Conservation (phyloP, 768 basidiomycete species). For the Trichaptum fuscoviolaceum region DNA sequence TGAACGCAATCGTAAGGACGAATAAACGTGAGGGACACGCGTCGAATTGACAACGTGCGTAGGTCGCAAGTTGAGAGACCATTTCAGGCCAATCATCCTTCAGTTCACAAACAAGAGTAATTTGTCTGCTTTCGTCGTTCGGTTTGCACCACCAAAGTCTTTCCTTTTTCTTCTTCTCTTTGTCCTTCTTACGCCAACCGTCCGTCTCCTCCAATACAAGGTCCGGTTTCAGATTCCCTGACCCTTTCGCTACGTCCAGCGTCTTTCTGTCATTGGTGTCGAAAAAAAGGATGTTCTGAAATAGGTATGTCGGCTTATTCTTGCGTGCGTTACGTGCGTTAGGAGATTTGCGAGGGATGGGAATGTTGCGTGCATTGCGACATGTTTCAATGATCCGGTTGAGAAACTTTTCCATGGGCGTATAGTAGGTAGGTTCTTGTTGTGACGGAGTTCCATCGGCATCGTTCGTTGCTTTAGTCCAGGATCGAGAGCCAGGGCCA, state of each 20-base stretch:
- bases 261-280: not conserved
- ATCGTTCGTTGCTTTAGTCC: not conserved
- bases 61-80: not conserved
- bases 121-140: not conserved
- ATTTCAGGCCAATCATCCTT: not conserved
- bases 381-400: too few species aligned
- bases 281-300: not conserved
- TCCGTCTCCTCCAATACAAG: not conserved
- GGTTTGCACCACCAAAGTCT: not conserved
- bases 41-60: conserved; percentile 1
- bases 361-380: too few species aligned
- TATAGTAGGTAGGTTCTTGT: too few species aligned
- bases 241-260: not conserved
- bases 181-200: not conserved
- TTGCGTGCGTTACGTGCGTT: too few species aligned
- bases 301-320: not conserved
- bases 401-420: too few species aligned
- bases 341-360: too few species aligned
- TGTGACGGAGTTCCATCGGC: too few species aligned
- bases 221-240: not conserved
- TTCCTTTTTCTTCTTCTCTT: not conserved
- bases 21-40: not conserved
- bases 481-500: not conserved
- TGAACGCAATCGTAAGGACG: not conserved
- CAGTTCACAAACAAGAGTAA: not conserved